Conservation (phyloP, 805 yeast genomes). For the Wickerhamomyces bovis region DNA sequence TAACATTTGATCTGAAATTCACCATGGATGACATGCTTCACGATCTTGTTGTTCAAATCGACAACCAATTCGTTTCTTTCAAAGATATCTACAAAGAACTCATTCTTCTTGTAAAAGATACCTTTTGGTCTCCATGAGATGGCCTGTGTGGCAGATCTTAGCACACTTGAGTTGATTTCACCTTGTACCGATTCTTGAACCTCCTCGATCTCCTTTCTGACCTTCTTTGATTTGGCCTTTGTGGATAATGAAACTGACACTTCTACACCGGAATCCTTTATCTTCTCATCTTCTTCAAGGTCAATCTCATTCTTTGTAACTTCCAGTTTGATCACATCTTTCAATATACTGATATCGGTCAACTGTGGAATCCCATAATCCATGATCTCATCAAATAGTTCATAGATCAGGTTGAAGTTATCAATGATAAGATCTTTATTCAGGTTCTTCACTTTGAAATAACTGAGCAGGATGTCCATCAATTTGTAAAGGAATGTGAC, state of each 20-base stretch:
- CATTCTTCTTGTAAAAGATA: conserved; percentile 80
- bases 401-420: conserved; percentile 69
- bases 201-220: conserved; percentile 1
- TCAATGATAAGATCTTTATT: conserved; percentile 61
- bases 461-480: conserved; percentile 37
- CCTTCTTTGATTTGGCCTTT: not conserved
- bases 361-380: conserved; percentile 85
- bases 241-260: not conserved
- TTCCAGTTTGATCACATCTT: conserved; percentile 68
- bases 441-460: conserved; percentile 34
- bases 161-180: conserved; percentile 58
- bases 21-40: conserved; percentile 67
- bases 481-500: conserved; percentile 49
- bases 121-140: conserved; percentile 94
- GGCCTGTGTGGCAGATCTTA: conserved; percentile 70
- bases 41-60: conserved; percentile 51
- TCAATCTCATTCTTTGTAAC: conserved; percentile 24
- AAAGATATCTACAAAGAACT: conserved; percentile 79
- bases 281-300: conserved; percentile 7
- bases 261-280: conserved; percentile 6
- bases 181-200: conserved; percentile 14
- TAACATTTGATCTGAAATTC: conserved; percentile 67
- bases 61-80: conserved; percentile 69
- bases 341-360: conserved; percentile 71
- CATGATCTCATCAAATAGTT: conserved; percentile 82